Conservation (phyloP, 148 eudicot species). For the Tetragonia tetragonoides region DNA sequence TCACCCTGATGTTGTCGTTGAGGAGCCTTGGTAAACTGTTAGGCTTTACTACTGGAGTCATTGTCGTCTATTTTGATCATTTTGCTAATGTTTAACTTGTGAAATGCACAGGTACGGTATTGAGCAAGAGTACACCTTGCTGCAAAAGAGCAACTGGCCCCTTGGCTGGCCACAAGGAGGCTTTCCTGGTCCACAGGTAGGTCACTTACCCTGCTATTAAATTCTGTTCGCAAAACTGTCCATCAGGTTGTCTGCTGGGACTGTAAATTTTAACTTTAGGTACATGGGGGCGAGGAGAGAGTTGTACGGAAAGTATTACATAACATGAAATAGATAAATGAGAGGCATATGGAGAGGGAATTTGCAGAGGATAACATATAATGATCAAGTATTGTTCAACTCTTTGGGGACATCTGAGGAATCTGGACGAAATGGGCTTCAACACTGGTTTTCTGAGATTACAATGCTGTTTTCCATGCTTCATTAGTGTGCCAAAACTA, state of each 20-base stretch:
- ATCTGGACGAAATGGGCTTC: not conserved
- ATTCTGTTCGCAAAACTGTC: not conserved
- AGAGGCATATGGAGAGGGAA: not conserved
- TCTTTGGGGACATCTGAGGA: not conserved
- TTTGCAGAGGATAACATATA: not conserved
- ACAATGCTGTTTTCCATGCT: not conserved
- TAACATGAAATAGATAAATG: too few relatives aligned
- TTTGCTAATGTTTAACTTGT: not conserved
- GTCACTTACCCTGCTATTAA: not conserved
- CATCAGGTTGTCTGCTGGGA: not conserved
- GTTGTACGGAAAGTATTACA: too few relatives aligned
- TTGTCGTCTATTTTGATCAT: not conserved
- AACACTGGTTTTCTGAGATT: too few relatives aligned
- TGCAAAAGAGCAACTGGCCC: constrained; percentile 67
- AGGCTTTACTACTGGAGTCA: not conserved
- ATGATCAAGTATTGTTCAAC: not conserved
- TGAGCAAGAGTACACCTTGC: constrained; percentile 64
- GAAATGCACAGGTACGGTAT: constrained; percentile 49
- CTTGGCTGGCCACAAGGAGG: constrained; percentile 65
- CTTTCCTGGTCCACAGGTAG: constrained; percentile 59
- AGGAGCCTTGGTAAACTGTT: constrained; percentile 48
- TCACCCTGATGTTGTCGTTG: constrained; percentile 47
- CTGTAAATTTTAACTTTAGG: too few relatives aligned
- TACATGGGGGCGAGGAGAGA: too few relatives aligned
- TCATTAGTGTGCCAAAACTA: not conserved